Base-by-base conservation (phyloP, 1,284 basidiomycete genomes). In the Hypsizygus ulmarius region DNA sequence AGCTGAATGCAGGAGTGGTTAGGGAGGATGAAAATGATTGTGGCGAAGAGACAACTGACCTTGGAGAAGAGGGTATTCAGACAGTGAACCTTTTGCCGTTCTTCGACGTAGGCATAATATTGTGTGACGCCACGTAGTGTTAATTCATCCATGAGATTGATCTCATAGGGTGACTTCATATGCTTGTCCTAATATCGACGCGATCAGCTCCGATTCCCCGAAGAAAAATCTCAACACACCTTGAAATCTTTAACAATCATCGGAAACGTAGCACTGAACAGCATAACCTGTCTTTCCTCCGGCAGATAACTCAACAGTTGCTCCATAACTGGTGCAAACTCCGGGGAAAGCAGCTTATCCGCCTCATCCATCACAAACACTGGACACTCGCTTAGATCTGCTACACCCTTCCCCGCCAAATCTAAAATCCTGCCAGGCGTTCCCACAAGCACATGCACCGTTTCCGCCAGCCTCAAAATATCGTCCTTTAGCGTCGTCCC, bases 281-380 rank as follows among this genome's bases (percentile, higher is more conserved):
- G 79, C 96, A 98, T 98, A 64, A 98, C 94, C 73, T 99, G 96
- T 51, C 94, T 81, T 61, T 90, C 84, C 55, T 80, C 72, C 39
- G 94, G 93, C 51, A 97, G 79, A 68, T 91, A 90, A 37, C 80
- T 78, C 51, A 99, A 80, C 37, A 99, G 72, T 66, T 97, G 93
- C 73, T 99, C 96, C 84, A 99, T 97, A 52, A 99, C 96, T 45
- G 96, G 95, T 8, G 94, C 92, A 64, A 99, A 99, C 73, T 99
- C 97, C 52, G 95, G 93, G 8, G 90, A 94, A 45, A 99, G 84
- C 45, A 99, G 84, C 70, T 99, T 99, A 72, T 99, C 96, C 46
- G 97, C 96, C 72, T 99, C 96, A 71, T 99, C 96, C 94, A 97
- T 97, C 57, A 97, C 93, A 63, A 97, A 99, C 43, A 96, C 93